phyloP scores from a whole-genome alignment of 140 eudicot genomes.

The Oenanthe javanica region DNA sequence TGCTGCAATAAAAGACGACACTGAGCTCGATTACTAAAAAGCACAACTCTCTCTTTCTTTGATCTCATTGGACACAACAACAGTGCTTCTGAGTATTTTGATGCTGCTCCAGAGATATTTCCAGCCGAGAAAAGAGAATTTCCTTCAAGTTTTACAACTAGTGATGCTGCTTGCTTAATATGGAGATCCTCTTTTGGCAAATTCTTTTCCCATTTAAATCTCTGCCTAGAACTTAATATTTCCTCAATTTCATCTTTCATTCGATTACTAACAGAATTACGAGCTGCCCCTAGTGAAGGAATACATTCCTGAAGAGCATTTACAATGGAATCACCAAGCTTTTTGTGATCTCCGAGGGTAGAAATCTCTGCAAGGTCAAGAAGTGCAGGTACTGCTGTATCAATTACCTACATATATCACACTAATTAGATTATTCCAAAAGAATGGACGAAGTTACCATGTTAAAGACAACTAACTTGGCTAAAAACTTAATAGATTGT shows the following conservation, averaged over 20 bases:
- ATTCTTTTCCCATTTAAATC: conserved; percentile 78
- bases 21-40: conserved; percentile 92
- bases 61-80: conserved; percentile 81
- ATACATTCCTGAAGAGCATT: conserved; percentile 78
- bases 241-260: conserved; percentile 68
- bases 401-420: conserved; percentile 48
- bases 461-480: neutral
- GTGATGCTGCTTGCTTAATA: conserved; percentile 81
- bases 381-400: conserved; percentile 78
- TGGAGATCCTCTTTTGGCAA: conserved; percentile 92
- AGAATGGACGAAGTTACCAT: neutral
- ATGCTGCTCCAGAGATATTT: conserved; percentile 86
- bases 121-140: conserved; percentile 86
- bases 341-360: conserved; percentile 81
- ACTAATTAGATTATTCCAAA: neutral
- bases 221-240: conserved; percentile 47
- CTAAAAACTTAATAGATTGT: neutral
- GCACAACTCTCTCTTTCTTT: conserved; percentile 88
- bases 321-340: conserved; percentile 85
- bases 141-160: conserved; percentile 95
- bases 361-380: conserved; percentile 84
- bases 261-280: conserved; percentile 44
- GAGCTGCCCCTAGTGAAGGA: conserved; percentile 63
- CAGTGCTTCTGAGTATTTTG: conserved; percentile 87
- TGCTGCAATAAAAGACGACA: conserved; percentile 86